Evolutionary conservation across 495 filamentous ascomycete genomes (phyloP), one percentile per base, ranked within the genome.

Genomic region (Podospora sp.): DNA sequence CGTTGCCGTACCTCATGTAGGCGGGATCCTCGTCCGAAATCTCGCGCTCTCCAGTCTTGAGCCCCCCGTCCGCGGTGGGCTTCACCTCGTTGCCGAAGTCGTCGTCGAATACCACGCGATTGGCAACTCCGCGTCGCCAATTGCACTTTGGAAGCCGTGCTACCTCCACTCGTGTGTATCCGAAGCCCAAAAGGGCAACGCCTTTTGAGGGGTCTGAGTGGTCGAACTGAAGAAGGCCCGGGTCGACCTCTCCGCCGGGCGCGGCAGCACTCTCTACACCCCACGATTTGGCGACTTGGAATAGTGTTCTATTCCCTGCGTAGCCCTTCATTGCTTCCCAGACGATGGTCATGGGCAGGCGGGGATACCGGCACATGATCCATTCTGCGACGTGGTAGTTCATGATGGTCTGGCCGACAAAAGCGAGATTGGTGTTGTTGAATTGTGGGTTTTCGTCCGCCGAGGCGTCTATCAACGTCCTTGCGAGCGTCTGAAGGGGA

Each of bases 211-310:
- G 59, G 55, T 86, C 78, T 61, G 81, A 83, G 79, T 51, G 46
- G 16, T 24, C 18, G 61, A 92, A 95, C 76, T 98, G 96, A 50
- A 99, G 84, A n/a, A 94, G 80, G 11, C 95, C 96, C 1, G 94
- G 91, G 77, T 99, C 94, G 63, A 98, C 94, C 78, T 98, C 92
- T 55, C 86, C 89, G 22, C 93, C 94, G 0, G 95, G 94, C 36
- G 85, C 87, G 8, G 91, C 90, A 18, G 91, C 95, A 46, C 80
- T 72, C 71, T 98, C 94, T 18, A 97, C 86, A 78, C 96, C 95
- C 94, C 95, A 99, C 78, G 93, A 91, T 36, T 82, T 79, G 0
- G 90, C 84, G 66, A 97, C 85, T 0, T 86, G 79, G 26, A 86
- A 79, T 22, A 98, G 85, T 0, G 92, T 84, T 62, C 86, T 84